Conservation (phyloP, 768 basidiomycete species). For the Pisolithus sp. region DNA sequence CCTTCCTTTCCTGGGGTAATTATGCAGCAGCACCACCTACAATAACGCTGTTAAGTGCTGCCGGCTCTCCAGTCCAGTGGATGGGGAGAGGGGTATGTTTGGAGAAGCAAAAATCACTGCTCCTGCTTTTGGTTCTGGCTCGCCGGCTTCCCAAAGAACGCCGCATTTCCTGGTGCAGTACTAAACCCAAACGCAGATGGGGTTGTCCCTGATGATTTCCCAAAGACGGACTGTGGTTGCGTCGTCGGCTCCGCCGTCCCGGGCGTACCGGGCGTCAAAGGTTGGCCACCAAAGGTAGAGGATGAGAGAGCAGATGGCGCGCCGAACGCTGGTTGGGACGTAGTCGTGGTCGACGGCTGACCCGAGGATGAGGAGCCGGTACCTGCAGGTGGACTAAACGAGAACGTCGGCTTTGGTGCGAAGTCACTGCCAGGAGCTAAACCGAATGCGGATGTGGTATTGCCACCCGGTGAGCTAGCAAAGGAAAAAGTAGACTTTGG, state of each 20-base stretch:
- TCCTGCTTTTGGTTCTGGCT: slow-evolving; percentile 29
- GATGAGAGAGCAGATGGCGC: slow-evolving; percentile 6
- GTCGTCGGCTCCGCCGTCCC: slow-evolving; percentile 5
- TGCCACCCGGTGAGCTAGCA: slow-evolving; percentile 1
- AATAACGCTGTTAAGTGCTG: not conserved
- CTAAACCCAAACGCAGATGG: slow-evolving; percentile 29
- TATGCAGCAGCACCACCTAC: no score
- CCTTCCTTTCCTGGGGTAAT: no score
- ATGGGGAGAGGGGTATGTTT: not conserved
- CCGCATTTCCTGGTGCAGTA: slow-evolving; percentile 2
- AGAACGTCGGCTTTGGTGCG: not conserved
- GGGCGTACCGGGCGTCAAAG: not conserved
- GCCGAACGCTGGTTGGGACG: not conserved
- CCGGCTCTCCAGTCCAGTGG: not conserved
- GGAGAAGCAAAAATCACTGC: slow-evolving; percentile 12
- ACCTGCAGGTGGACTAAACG: not conserved
- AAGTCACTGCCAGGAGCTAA: not conserved
- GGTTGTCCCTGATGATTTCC: slow-evolving; percentile 15
- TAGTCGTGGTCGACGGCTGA: no score
- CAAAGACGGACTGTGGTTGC: slow-evolving; percentile 19
- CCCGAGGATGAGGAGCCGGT: no score
- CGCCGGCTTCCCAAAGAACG: slow-evolving; percentile 11
- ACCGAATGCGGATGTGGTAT: slow-evolving; percentile 8
- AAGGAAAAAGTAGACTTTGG: not conserved
- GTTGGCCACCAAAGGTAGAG: slow-evolving; percentile 9